These are phyloP conservation scores for Penicillium digitatum DNA, from an alignment of 2,329 filamentous ascomycete species.

Conservation along the genomic window DNA sequence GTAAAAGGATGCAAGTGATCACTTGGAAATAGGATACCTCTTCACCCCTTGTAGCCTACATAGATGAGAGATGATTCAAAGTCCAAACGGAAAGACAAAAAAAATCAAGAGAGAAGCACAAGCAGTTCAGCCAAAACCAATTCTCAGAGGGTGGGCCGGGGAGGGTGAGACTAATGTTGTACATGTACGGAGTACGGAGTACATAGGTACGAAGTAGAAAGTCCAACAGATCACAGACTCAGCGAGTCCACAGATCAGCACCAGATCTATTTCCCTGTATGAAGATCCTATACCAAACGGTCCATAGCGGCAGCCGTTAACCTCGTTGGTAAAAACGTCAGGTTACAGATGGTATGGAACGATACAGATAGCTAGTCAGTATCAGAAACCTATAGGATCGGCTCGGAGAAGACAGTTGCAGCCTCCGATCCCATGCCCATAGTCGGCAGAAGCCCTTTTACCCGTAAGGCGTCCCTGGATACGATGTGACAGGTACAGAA, in stretches of 20 bases:
- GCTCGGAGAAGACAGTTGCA: slow-evolving; percentile 11
- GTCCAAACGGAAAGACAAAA: not conserved
- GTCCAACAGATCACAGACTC: slow-evolving; percentile 1
- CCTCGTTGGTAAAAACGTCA: slow-evolving; percentile 6
- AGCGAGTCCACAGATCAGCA: slow-evolving; percentile 6
- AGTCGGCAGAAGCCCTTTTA: slow-evolving; percentile 3
- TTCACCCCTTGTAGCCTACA: not conserved
- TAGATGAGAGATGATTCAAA: not conserved
- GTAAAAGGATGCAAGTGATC: not conserved
- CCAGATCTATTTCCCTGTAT: slow-evolving; percentile 6
- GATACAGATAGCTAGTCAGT: not conserved
- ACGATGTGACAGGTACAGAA: not conserved
- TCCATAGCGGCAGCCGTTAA: slow-evolving; percentile 3
- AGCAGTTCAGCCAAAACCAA: not conserved
- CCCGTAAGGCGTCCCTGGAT: slow-evolving; percentile 1
- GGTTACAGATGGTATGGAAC: slow-evolving; percentile 5
- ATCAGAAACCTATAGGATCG: slow-evolving; percentile 12
- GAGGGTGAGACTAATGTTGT: not conserved
- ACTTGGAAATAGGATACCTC: not conserved
- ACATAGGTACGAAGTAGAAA: not conserved
- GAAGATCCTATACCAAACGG: slow-evolving; percentile 9
- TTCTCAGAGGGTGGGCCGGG: not conserved
- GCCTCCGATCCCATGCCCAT: slow-evolving; percentile 14
- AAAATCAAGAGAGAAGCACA: not conserved
- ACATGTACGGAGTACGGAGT: not conserved